Conservation (phyloP, 208 protist species). For the Crithidia acanthocephali region DNA sequence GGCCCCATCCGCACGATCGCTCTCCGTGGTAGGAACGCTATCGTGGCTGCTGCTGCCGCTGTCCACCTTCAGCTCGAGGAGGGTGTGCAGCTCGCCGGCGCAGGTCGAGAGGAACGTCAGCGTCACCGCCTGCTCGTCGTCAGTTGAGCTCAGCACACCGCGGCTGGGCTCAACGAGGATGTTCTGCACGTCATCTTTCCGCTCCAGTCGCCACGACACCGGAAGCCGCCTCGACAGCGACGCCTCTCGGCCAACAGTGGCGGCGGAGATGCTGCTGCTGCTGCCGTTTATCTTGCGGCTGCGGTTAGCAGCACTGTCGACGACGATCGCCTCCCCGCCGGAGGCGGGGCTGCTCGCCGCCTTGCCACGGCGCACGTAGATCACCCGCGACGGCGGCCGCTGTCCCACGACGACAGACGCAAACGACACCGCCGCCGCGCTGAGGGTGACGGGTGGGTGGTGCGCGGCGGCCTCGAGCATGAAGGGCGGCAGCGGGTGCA, state of each 20-base stretch:
- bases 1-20: no score
- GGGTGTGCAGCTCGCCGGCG: slow-evolving; percentile 36
- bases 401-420: slow-evolving; percentile 61
- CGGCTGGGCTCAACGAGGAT: slow-evolving; percentile 72
- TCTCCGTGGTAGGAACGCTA: neutral
- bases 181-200: slow-evolving; percentile 13
- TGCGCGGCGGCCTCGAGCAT: slow-evolving; percentile 48
- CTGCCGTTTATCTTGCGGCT: neutral
- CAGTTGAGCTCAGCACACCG: slow-evolving; percentile 49
- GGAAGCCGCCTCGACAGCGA: slow-evolving; percentile 21
- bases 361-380: slow-evolving; percentile 58
- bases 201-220: slow-evolving; percentile 29
- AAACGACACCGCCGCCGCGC: slow-evolving; percentile 42
- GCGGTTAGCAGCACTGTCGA: neutral
- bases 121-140: slow-evolving; percentile 56
- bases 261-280: slow-evolving; percentile 8
- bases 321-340: neutral
- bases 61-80: slow-evolving; percentile 65
- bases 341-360: neutral
- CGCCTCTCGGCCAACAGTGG: slow-evolving; percentile 12
- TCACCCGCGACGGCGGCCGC: slow-evolving; percentile 42
- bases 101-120: slow-evolving; percentile 73
- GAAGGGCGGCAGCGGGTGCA: slow-evolving; percentile 71
- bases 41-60: slow-evolving; percentile 29
- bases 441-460: slow-evolving; percentile 43